Percentiles rank a stretch among this genome's conserved stretches.
Evolutionary conservation across 2,329 filamentous ascomycete genomes (phyloP).

Genomic region (Shiraia bambusicola): DNA sequence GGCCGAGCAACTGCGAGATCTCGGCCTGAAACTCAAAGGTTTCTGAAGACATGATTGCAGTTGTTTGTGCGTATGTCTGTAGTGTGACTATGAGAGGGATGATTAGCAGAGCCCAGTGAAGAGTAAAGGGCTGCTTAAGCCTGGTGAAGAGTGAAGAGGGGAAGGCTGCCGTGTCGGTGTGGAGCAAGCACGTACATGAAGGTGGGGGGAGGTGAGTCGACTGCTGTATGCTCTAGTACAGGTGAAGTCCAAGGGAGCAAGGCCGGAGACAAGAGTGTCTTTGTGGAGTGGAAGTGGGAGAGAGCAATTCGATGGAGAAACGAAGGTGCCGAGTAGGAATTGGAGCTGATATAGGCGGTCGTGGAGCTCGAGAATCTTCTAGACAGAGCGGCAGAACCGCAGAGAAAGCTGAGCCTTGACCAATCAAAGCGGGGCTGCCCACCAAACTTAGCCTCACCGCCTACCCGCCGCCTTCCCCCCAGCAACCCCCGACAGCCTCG

Average conservation of each 20-base stretch:
- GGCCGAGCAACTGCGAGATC: constrained; percentile 99
- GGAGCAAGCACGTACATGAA: constrained; percentile 24
- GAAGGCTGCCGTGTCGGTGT: constrained; percentile 14
- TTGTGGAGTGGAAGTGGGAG: constrained; percentile 9
- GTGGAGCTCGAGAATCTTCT: constrained; percentile 43
- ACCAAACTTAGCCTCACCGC: constrained; percentile 28
- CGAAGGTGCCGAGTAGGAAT: constrained; percentile 25
- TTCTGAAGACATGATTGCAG: constrained; percentile 73
- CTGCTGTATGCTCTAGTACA: constrained; percentile 22
- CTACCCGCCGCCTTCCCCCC: constrained; percentile 19
- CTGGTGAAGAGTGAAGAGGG: constrained; percentile 5
- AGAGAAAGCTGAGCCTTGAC: constrained; percentile 27
- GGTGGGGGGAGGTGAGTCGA: constrained; percentile 24
- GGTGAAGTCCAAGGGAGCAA: constrained; percentile 20
- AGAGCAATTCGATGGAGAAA: constrained; percentile 30
- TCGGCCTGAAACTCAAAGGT: constrained; percentile 99
- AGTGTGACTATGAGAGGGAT: constrained; percentile 15
- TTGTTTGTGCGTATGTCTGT: constrained; percentile 25
- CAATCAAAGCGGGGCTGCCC: constrained; percentile 24
- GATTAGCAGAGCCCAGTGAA: constrained; percentile 2
- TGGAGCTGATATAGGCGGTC: constrained; percentile 35
- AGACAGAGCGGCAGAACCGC: constrained; percentile 38
- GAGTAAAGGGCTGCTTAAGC: constrained; percentile 12
- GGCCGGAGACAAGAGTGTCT: constrained; percentile 26
- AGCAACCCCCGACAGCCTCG: constrained; percentile 10